Conservation (phyloP, 1,139 yeast genomes). For the Saccharomyces pastorianus region DNA sequence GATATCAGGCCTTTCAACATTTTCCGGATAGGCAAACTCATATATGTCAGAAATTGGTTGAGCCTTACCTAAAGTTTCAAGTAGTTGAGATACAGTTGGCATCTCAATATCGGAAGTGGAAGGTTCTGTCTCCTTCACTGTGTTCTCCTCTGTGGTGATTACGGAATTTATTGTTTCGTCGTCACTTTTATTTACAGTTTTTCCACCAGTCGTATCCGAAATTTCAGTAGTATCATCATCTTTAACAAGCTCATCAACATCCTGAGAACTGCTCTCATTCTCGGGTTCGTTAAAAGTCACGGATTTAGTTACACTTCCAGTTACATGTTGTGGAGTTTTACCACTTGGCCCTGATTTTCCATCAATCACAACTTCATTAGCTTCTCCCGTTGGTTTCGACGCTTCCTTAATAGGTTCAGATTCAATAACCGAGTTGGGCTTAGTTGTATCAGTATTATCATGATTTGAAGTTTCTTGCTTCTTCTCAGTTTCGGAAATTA, state of each 20-base stretch:
- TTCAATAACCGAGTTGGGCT: not conserved
- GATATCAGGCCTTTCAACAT: conserved; percentile 46
- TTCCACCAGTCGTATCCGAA: not conserved
- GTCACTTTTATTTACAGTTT: not conserved
- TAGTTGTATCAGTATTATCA: not conserved
- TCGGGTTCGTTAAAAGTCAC: conserved; percentile 4
- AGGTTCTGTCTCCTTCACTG: not conserved
- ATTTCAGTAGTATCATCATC: not conserved
- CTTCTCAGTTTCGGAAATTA: not conserved
- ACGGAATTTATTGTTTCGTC: not conserved
- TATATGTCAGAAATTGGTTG: conserved; percentile 51
- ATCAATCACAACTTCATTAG: not conserved
- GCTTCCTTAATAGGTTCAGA: not conserved
- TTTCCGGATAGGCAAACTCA: conserved; percentile 51
- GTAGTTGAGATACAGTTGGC: conserved; percentile 45
- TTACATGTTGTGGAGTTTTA: conserved; percentile 1
- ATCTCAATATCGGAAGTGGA: conserved; percentile 3
- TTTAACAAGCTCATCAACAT: not conserved
- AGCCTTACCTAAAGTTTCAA: conserved; percentile 44
- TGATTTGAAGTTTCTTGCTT: not conserved
- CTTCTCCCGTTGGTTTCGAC: not conserved
- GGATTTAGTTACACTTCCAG: conserved; percentile 9
- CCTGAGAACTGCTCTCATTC: not conserved
- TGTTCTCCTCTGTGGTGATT: not conserved
- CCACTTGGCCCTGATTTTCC: conserved; percentile 1